Percentiles rank a stretch among this genome's conserved stretches.
Conservation (phyloP, 345 rosid genomes). For the thale cress (Arabidopsis thaliana) region TAIR10.1 NC_003076.8:7607001-7607500, state of each 20-base stretch:
- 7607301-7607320: not conserved
- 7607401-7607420: conserved; percentile 13
- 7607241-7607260: not conserved
- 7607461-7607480: not conserved
- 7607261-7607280: not conserved
- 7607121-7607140: too few relatives aligned
- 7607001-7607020: not conserved
- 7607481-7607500: too few relatives aligned
- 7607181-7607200: not conserved
- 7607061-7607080: too few relatives aligned
- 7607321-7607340: conserved; percentile 2
- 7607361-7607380: not conserved
- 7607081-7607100: not conserved
- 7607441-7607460: not conserved
- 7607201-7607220: not conserved
- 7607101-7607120: not conserved
- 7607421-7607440: conserved; percentile 10
- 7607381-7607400: conserved; percentile 22
- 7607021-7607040: too few relatives aligned
- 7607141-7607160: not conserved
- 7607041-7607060: not conserved
- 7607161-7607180: not conserved
- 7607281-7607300: conserved; percentile 12
- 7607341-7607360: not conserved
- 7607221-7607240: not conserved